Conservation (phyloP, 2,329 filamentous ascomycete genomes). For the Ustulina deusta region DNA sequence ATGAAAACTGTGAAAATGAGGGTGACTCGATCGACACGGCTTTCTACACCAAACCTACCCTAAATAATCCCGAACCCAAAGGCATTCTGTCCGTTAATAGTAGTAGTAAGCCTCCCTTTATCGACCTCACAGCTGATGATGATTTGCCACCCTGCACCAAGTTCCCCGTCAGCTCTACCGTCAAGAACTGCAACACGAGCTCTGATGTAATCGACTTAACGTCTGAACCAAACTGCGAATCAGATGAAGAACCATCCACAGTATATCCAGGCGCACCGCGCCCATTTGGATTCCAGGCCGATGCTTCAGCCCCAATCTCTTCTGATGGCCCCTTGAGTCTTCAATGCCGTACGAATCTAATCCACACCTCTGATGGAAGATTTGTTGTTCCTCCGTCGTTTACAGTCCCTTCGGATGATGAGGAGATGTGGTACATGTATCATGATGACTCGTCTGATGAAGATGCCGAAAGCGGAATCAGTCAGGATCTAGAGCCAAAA, state of each 20-base stretch:
- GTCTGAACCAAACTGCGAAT: conserved; percentile 41
- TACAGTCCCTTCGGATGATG: conserved; percentile 10
- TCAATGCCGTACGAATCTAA: neutral
- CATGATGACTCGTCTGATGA: conserved; percentile 25
- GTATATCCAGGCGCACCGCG: neutral
- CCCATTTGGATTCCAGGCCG: neutral
- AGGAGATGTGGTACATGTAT: neutral
- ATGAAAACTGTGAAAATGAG: conserved; percentile 32
- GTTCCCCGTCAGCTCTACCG: neutral
- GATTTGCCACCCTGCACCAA: conserved; percentile 25
- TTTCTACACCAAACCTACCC: neutral
- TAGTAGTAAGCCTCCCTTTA: conserved; percentile 24
- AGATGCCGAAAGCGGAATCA: conserved; percentile 3
- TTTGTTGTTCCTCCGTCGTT: neutral
- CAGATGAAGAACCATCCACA: conserved; percentile 27
- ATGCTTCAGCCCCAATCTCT: neutral
- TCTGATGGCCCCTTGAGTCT: neutral
- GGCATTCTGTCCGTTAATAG: conserved; percentile 10
- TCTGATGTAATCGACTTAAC: conserved; percentile 46
- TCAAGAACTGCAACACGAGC: conserved; percentile 18
- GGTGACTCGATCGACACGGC: conserved; percentile 26
- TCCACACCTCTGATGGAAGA: neutral
- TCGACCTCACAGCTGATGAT: conserved; percentile 45
- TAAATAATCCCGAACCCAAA: neutral
- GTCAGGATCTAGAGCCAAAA: neutral